Base-by-base conservation (phyloP, 2,329 filamentous ascomycete genomes). In the Cladosporium oxysporum region DNA sequence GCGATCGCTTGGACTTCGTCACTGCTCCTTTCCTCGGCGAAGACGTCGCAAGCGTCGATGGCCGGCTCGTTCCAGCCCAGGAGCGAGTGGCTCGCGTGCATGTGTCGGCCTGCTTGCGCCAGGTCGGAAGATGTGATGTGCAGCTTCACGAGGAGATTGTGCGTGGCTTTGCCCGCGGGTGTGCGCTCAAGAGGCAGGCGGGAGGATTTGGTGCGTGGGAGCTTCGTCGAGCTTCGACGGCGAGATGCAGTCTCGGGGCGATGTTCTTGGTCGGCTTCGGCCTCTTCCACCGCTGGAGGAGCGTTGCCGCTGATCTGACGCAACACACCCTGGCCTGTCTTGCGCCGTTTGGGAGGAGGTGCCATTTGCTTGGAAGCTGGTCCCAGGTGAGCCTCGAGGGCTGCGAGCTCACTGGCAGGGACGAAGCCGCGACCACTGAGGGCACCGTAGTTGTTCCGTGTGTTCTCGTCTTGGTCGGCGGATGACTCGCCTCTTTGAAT, bases 121-220 rank as follows among this genome's bases (percentile, higher is more conserved):
- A 69, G 28, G 70, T 64, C 16, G 53, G 53, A 2, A 41, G 29
- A 12, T 0, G 35, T 57, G 2, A 59, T 63, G 6, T 18, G 59
- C 29, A 66, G 21, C n/a, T 21, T 59, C 14, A 26, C 16, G 2
- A 61, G 6, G 12, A 74, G 47, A 58, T 71, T 66, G 18, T 72
- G 70, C 26, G 68, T 71, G 10, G 65, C 66, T 62, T 72, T 66
- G 10, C 72, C 73, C 5, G 66, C 60, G 1, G 79, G 79, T 5
- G 73, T 73, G 8, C 74, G 74, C 66, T 82, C 78, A 6, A 82
- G 76, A 0, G 78, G 77, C 0, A 82, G 71, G 11, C 66, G 72
- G 1, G 75, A 76, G 0, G 79, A 79, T 57, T 76, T 78, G 5
- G 71, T 76, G 4, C 76, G 75, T 5, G 64, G 68, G 5, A 69